Evolutionary conservation across 805 yeast genomes (phyloP), one percentile per base, ranked within the genome.

Genomic region (Lachancea mirantina): DNA sequence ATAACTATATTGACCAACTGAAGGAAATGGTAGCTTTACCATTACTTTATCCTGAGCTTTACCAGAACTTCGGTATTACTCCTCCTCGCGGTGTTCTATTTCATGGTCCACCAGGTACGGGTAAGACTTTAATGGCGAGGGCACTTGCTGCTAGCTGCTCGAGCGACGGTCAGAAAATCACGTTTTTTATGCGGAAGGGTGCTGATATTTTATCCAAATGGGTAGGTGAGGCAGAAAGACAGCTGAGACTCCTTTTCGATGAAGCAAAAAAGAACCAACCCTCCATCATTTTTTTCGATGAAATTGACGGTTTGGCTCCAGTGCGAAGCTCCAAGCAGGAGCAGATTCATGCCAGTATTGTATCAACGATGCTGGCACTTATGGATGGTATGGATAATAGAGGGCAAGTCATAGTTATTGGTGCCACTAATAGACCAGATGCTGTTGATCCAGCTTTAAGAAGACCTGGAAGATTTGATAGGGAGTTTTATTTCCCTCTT

Each of bases 311-410:
- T 27, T 65, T 92, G 45, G 98, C 99, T 0, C 99, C 99, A 0
- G 98, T 92, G 3, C 72, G 99, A 55, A 84, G 95, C 1, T 84
- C 96, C 0, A 89, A 89, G 43, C 99, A 92, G 59, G 99, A 92
- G 56, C 99, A 92, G 59, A 92, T 92, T 39, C 98, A 92, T 59
- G 96, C 98, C 3, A 82, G 95, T 41, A 92, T 92, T 39, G 98
- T 92, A 2, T 87, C 96, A 4, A 92, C 98, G 0, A 63, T 92
- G 49, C 70, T 92, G 42, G 97, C 98, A 0, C 64, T 92, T 32
- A 92, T 92, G 98, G 98, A 92, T 58, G 98, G 98, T 48, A 92
- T 92, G 97, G 97, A 89, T 55, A 87, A 87, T 46, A 75, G 97
- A 55, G 98, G 98, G 6, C 97, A 92, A 55, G 97, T 92, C 13